A percentile compares a stretch with the other conserved stretches of the same genome.
Conservation (phyloP, 176 grass and related monocot genomes). For the Cenchrus purpureus region DNA sequence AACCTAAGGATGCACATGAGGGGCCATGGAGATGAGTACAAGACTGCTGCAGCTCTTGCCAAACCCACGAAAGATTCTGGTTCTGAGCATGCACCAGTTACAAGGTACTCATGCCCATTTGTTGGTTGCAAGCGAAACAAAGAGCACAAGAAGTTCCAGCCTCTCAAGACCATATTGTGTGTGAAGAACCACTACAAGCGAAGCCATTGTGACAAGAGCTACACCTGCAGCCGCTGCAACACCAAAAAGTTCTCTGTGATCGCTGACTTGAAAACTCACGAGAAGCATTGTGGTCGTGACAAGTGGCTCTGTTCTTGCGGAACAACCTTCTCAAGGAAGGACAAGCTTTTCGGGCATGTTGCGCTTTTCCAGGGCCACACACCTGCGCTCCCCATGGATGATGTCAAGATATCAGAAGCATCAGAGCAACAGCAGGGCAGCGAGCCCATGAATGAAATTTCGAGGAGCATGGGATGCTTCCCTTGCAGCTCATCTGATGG, state of each 20-base stretch:
- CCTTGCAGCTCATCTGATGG: conserved; percentile 51
- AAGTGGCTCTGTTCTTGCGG: conserved; percentile 94
- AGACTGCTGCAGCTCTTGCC: conserved; percentile 82
- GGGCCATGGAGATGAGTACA: conserved; percentile 91
- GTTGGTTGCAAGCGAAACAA: conserved; percentile 91
- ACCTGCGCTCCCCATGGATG: conserved; percentile 71
- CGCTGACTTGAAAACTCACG: conserved; percentile 82
- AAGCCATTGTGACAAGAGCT: conserved; percentile 97
- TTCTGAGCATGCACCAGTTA: conserved; percentile 60
- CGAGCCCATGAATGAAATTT: conserved; percentile 48
- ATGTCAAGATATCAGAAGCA: conserved; percentile 53
- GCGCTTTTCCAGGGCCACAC: conserved; percentile 91
- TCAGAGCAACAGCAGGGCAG: conserved; percentile 46
- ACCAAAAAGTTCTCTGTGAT: conserved; percentile 91
- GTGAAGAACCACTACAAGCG: conserved; percentile 97
- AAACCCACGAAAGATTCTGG: conserved; percentile 65
- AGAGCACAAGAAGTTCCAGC: conserved; percentile 93
- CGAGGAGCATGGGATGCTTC: conserved; percentile 40
- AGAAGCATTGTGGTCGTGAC: conserved; percentile 85
- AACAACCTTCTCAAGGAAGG: conserved; percentile 86
- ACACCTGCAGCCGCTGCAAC: conserved; percentile 86
- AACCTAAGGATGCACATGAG: conserved; percentile 98
- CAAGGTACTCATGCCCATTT: conserved; percentile 89
- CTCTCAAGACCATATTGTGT: conserved; percentile 87
- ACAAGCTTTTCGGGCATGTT: conserved; percentile 89